Evolutionary conservation across 371 early-diverging fungal genomes (phyloP).

Genomic region (Mucor velutinosus): DNA sequence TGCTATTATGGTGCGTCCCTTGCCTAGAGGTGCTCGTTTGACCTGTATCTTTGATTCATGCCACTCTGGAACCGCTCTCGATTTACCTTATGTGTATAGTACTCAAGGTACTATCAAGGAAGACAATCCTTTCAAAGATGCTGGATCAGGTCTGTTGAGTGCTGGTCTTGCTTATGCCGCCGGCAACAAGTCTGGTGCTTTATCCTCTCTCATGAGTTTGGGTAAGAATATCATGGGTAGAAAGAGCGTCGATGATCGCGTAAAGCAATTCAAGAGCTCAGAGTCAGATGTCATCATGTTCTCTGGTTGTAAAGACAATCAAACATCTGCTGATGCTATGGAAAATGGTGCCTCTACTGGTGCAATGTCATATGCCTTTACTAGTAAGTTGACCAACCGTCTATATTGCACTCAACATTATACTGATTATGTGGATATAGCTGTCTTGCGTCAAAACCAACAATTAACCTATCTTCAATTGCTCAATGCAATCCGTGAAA

Average conservation of each 20-base stretch:
- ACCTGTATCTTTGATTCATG: conserved; percentile 88
- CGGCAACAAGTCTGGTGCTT: conserved; percentile 47
- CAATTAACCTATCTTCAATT: conserved; percentile 76
- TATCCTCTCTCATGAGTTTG: conserved; percentile 47
- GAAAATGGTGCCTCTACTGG: conserved; percentile 70
- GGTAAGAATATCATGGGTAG: conserved; percentile 47
- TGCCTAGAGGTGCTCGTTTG: conserved; percentile 83
- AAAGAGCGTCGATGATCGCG: conserved; percentile 32
- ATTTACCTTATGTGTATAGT: conserved; percentile 84
- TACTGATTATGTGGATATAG: conserved; percentile 14
- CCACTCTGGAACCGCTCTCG: conserved; percentile 86
- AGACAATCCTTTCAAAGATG: conserved; percentile 47
- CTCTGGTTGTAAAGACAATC: conserved; percentile 87
- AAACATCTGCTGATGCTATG: conserved; percentile 88
- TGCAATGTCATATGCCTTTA: conserved; percentile 90
- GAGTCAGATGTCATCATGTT: conserved; percentile 86
- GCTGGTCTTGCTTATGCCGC: conserved; percentile 58
- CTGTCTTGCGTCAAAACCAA: conserved; percentile 60
- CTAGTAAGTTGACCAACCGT: conserved; percentile 24
- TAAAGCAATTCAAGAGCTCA: conserved; percentile 57
- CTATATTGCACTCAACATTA: neutral
- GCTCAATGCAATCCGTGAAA: conserved; percentile 68
- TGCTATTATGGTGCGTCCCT: conserved; percentile 76
- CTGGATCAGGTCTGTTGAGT: conserved; percentile 43
- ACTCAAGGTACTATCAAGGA: conserved; percentile 70